Evolutionary conservation across 2,329 filamentous ascomycete species (phyloP).

Genomic region (Ophiostoma australiae): DNA sequence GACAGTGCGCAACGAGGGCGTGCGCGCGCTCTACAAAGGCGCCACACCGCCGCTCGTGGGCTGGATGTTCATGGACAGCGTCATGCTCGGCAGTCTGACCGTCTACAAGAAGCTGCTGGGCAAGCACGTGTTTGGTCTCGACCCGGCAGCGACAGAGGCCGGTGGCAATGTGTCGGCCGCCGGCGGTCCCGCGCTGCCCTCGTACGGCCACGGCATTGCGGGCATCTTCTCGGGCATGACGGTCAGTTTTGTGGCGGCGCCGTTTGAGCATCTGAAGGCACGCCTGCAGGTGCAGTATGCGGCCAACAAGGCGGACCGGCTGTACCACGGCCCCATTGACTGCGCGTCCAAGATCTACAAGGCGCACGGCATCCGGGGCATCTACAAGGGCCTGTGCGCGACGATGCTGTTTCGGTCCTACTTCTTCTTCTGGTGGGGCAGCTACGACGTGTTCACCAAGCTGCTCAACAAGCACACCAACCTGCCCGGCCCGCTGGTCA

Average conservation of each 20-base stretch:
- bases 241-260: conserved; percentile 87
- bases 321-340: conserved; percentile 85
- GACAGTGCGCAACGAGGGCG: conserved; percentile 79
- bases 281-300: conserved; percentile 92
- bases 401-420: conserved; percentile 86
- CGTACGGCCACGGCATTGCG: conserved; percentile 78
- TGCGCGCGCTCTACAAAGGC: conserved; percentile 86
- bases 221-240: conserved; percentile 83
- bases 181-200: conserved; percentile 55
- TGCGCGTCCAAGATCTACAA: conserved; percentile 65
- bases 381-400: conserved; percentile 81
- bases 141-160: conserved; percentile 38
- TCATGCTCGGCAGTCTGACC: conserved; percentile 88
- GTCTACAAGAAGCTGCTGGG: conserved; percentile 81
- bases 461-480: conserved; percentile 60
- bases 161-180: conserved; percentile 30
- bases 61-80: conserved; percentile 96
- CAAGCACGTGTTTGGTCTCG: conserved; percentile 63
- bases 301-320: conserved; percentile 65
- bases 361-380: conserved; percentile 69
- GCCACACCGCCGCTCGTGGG: conserved; percentile 86
- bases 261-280: conserved; percentile 92
- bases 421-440: conserved; percentile 99
- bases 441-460: conserved; percentile 78
- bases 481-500: conserved; percentile 73